Evolutionary conservation across 192 early-diverging fungal genomes (phyloP), one percentile per base, ranked within the genome.

Genomic region (Coemansia sp.): DNA sequence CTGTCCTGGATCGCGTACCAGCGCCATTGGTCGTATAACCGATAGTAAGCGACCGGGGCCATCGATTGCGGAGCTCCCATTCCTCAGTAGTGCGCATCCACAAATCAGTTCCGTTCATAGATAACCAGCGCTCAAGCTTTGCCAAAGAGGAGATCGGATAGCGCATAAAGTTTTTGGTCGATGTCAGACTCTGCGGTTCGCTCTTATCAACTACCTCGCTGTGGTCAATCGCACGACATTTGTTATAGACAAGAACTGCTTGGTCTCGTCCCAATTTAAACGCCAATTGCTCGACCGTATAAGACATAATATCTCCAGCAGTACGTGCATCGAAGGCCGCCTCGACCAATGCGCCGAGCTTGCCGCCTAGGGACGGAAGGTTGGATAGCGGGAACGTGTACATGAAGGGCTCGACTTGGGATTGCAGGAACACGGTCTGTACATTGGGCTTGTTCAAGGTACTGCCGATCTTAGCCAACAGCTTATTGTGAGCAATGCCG

Each of bases 331-430:
- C 85, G 38, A 93, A 85, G 31, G 87, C 87, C 2, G 74, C 68
- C 34, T 86, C 91, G 1, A 98, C 86, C 47, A 91, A 82, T 7
- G 78, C 68, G 3, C 97, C 97, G 10, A 95, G 85, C 70, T 93
- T 93, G 16, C 96, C 97, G 24, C 97, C 97, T 24, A 98, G 73
- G 46, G 88, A 90, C 15, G 93, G 89, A 47, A 98, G 97, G 70
- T 92, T 93, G 47, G 73, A 71, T 33, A 97, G 84, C 2, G 94
- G 91, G 4, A 93, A 71, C 16, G 77, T 64, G 12, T 80, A 36
- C 80, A 98, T 87, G 68, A 94, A 92, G 2, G 68, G 38, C 0
- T 82, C 68, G 3, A 89, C 88, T 49, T 87, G 74, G 38, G 78
- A 70, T 10, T 87, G 73, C 34, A 91, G 80, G 5, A 97, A 66